Base-by-base conservation (phyloP, 768 basidiomycete genomes). In the Chalciporus piperatus region DNA sequence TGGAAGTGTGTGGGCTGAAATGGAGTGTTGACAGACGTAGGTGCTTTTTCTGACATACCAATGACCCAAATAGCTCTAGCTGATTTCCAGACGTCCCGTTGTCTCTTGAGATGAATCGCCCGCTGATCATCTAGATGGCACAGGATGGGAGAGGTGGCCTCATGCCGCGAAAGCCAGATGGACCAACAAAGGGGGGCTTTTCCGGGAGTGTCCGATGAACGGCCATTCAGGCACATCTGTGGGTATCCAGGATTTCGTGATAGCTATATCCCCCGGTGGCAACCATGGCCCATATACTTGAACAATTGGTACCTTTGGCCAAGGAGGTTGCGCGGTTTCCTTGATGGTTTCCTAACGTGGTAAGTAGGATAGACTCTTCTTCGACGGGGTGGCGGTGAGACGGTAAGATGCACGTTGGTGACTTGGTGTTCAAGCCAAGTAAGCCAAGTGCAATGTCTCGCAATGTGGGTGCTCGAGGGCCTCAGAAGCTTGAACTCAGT, bases 191-290 rank as follows among this genome's bases (percentile, higher is more conserved):
- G 12, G 30, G 13, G 11, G 30, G 30, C 5, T 9, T n/a, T 37
- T 4, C 16, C 35, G 14, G 33, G 14, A 35, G 16, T 37, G 12
- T 32, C 30, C 12, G 30, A 13, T 6, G n/a, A 37, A 23, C 14
- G 25, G 27, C 44, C 33, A 16, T 41, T 38, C n/a, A 43, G 27
- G 50, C 60, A 27, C 16, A n/a, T 51, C 41, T 32, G 30, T 33
- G 44, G 28, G 11, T 17, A 48, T 48, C 41, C 35, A 42, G 45
- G 19, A 37, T 54, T 50, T 42, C 57, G 56, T 59, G 41, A 58
- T 48, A 33, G 14, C 32, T 47, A 11, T 40, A 47, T 45, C 50
- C 49, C 50, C 33, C 25, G 41, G 39, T 3, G 19, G 47, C 19
- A 33, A 22, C 10, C 28, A 48, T 43, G 3, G n/a, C 23, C 54